Base-by-base conservation (phyloP, 768 basidiomycete genomes). In the Cubamyces lactineus region DNA sequence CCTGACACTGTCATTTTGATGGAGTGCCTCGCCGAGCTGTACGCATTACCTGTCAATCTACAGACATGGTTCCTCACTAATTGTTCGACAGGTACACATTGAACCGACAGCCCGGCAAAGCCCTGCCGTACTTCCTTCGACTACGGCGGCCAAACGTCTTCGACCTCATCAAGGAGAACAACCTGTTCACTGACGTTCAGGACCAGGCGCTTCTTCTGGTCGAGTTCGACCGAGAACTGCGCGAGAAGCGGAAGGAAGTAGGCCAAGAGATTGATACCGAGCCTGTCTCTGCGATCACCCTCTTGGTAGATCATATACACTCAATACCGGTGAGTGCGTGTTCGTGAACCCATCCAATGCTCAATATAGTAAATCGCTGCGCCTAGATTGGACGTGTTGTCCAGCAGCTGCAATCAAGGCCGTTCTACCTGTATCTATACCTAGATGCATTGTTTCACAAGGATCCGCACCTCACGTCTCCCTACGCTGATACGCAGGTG, bases 11-110 rank as follows among this genome's bases (percentile, higher is more conserved):
- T 80, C 1, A 72, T 92, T 8, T 80, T 98, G n/a, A 93, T 98
- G 89, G 94, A 96, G 72, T 96, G 92, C 72, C 76, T 98, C 23
- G 93, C 92, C 0, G 96, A 98, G 69, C 78, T 98, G 91, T 94
- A 68, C 66, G 83, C 74, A 53, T 30, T 2, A 23, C 16, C 7
- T 42, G 1, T n/a, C 30, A 12, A 17, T 40, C 19, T 41, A 61
- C 1, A 12, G 23, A 8, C 30, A 1, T 5, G 3, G 7, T 7
- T 23, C 21, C 40, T 48, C 21, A 23, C 40, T 8, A 73, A 42
- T 47, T 5, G 45, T 5, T n/a, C 45, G 5, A 5, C 65, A 96
- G 95, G 52, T 94, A 93, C 73, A 86, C 86, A 39, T 80, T 85
- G 19, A 95, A 96, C 67, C 87, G 92, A 2, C 97, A 98, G 77